Base-by-base conservation (phyloP, 352 stramenopile species). In the Saprolegnia diclina region DNA sequence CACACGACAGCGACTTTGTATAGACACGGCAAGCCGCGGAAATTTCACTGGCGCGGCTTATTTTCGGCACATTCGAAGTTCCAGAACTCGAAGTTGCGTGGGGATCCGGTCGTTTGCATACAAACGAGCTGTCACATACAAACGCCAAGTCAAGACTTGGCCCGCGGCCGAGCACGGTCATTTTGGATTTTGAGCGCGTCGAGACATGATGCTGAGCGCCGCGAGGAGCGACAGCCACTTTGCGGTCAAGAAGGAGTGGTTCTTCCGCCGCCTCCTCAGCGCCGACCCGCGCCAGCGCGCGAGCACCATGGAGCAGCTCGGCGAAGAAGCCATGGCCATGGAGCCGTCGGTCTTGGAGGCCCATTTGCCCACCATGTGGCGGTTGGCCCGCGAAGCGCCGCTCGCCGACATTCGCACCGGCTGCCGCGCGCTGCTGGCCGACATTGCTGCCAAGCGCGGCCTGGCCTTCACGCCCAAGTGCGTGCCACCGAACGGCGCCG, bases 261-360 rank as follows among this genome's bases (percentile, higher is more conserved):
- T 94, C 69, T 94, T 94, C 71, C 86, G 83, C 1, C 84, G 86
- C 21, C 72, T 94, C 52, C 67, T 89, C 19, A 84, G 92, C 26
- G 81, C 79, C 0, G 83, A 92, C 67, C 65, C 74, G 4, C 48
- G 65, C 77, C 13, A 72, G 77, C 29, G 86, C 90, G 62, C 72
- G 90, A 40, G 69, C 21, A 21, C 53, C 14, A 69, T 69, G 24
- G n/a, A 69, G 16, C 62, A 69, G 26, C 21, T 69, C 21, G 45
- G 63, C 9, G 45, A 76, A 24, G 77, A 87, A 57, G 77, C 92
- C 50, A 72, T 92, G 19, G 75, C 73, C 21, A 74, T 75, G 21
- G 73, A 77, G 21, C 61, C 79, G 24, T 53, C 54, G 26, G 71
- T 74, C 10, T 53, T 91, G 7, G 78, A 79, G 6, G 80, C 85